phyloP scores from a whole-genome alignment of 1,284 basidiomycete genomes.

The Rhodotorula sp. region DNA sequence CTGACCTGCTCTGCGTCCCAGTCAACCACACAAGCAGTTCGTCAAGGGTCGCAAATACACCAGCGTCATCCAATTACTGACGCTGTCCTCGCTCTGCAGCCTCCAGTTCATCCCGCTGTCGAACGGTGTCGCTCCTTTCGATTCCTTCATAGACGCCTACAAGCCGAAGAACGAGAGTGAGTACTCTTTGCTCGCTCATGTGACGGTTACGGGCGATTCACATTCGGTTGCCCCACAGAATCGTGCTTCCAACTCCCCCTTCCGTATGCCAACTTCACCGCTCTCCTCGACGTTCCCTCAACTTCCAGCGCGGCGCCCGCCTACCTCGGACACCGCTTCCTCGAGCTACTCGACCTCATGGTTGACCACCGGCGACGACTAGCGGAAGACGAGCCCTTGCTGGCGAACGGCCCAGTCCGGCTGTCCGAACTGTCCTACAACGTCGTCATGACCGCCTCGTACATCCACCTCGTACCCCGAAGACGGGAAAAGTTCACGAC shows the following conservation, averaged over 20 bases:
- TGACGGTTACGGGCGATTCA: too few species aligned
- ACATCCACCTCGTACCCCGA: conserved; percentile 42
- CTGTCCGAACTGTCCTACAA: conserved; percentile 43
- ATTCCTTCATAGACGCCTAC: conserved; percentile 32
- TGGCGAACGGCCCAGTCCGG: conserved; percentile 10
- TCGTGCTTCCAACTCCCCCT: conserved; percentile 37
- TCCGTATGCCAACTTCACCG: conserved; percentile 40
- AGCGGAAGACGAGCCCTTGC: conserved; percentile 8
- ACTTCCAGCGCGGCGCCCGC: conserved; percentile 13
- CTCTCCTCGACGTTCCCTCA: conserved; percentile 17
- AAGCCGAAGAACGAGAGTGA: conserved; percentile 32
- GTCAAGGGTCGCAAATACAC: background rate
- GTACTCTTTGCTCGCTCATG: background rate
- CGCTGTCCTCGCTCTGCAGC: conserved; percentile 14
- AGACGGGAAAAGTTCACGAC: conserved; percentile 28
- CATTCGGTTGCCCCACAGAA: too few species aligned
- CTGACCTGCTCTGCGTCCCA: background rate
- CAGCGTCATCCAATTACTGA: background rate
- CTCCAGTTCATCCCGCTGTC: conserved; percentile 43
- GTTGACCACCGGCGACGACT: conserved; percentile 43
- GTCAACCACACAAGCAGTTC: conserved; percentile 44
- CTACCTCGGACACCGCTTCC: conserved; percentile 35
- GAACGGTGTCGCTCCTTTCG: conserved; percentile 39
- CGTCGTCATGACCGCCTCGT: conserved; percentile 40
- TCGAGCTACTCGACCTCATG: conserved; percentile 42